phyloP scores from a whole-genome alignment of 192 early-diverging fungal species.

The Pecoramyces ruminantium region DNA sequence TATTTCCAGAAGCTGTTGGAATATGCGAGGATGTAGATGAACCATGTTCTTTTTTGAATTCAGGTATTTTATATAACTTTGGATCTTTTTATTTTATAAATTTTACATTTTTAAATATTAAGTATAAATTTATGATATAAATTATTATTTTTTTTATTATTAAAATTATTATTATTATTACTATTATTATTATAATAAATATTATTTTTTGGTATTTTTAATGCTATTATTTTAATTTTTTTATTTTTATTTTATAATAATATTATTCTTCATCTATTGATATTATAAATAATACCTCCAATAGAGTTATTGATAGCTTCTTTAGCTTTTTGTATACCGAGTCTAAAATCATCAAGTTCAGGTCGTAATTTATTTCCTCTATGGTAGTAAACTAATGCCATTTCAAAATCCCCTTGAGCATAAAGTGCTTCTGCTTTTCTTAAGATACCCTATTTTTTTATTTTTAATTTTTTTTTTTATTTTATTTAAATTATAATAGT shows the following conservation, averaged over 20 bases:
- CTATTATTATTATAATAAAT: too few relatives aligned
- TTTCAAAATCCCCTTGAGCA: conserved; percentile 40
- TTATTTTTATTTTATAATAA: not conserved
- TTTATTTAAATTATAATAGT: not conserved
- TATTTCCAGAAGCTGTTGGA: not conserved
- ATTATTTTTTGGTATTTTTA: not conserved
- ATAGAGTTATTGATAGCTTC: conserved; percentile 45
- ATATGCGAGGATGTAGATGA: not conserved
- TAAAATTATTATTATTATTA: too few relatives aligned
- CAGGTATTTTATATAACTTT: not conserved
- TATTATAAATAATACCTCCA: conserved; percentile 11
- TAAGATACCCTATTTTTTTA: conserved; percentile 17
- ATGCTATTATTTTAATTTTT: not conserved
- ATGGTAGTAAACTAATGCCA: conserved; percentile 38
- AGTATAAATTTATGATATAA: too few relatives aligned
- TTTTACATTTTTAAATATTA: too few relatives aligned
- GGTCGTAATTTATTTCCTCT: conserved; percentile 31
- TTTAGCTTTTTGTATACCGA: conserved; percentile 40
- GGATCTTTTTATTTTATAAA: not conserved
- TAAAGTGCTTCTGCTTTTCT: conserved; percentile 45
- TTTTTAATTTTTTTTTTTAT: not conserved
- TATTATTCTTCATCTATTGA: not conserved
- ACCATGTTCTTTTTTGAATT: not conserved
- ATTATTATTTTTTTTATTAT: too few relatives aligned
- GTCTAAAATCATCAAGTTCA: conserved; percentile 36